phyloP scores from a whole-genome alignment of 371 early-diverging fungal species.

The Mortierella sp. region DNA sequence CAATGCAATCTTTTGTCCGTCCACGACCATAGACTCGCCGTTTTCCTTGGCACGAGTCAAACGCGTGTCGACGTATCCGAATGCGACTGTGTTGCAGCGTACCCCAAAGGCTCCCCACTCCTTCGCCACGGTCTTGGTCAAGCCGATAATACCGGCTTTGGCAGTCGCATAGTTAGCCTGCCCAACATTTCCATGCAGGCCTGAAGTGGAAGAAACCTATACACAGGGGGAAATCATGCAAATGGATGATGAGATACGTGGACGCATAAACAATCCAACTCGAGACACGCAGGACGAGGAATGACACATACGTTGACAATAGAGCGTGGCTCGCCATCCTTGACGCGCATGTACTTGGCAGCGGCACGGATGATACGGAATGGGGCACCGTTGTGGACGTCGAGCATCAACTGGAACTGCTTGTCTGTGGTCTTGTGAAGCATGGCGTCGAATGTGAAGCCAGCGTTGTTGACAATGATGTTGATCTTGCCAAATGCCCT shows the following conservation, averaged over 20 bases:
- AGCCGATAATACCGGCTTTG: slow-evolving; percentile 66
- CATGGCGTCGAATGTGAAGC: slow-evolving; percentile 78
- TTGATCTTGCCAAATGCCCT: slow-evolving; percentile 75
- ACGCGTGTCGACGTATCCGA: slow-evolving; percentile 76
- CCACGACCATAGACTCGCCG: slow-evolving; percentile 71
- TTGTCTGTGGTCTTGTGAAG: slow-evolving; percentile 76
- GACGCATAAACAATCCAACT: too few relatives aligned
- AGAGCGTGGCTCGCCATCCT: slow-evolving; percentile 53
- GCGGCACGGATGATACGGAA: slow-evolving; percentile 77
- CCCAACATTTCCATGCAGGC: slow-evolving; percentile 76
- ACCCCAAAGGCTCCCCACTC: slow-evolving; percentile 73
- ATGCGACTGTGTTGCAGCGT: slow-evolving; percentile 74
- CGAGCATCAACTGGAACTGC: slow-evolving; percentile 75
- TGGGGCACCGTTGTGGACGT: slow-evolving; percentile 76
- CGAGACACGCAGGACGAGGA: neutral
- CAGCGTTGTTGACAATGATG: slow-evolving; percentile 79
- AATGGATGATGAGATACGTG: neutral
- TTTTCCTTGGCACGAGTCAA: slow-evolving; percentile 77
- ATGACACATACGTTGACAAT: slow-evolving; percentile 62
- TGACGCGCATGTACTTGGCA: slow-evolving; percentile 62
- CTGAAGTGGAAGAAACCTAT: slow-evolving; percentile 74
- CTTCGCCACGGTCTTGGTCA: slow-evolving; percentile 72
- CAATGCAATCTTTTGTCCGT: slow-evolving; percentile 74
- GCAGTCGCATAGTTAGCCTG: slow-evolving; percentile 71
- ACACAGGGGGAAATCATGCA: slow-evolving; percentile 23